These are phyloP conservation scores for Strobilomyces dryophilus DNA, from an alignment of 768 basidiomycete species.

Conservation along the genomic window DNA sequence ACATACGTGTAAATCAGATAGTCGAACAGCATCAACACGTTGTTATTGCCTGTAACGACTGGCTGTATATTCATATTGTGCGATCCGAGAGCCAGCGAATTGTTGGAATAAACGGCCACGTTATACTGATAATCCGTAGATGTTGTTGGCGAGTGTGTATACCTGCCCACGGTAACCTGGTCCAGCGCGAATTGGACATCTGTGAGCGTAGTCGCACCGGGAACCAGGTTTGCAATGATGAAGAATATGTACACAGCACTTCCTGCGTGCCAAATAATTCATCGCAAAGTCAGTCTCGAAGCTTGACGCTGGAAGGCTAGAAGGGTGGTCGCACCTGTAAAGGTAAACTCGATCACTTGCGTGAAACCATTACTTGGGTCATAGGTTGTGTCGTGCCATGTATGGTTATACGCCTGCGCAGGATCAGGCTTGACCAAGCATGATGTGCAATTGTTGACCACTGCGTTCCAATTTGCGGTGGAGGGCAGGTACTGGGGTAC, in stretches of 20 bases:
- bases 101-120: slow-evolving; percentile 12
- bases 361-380: too few relatives aligned
- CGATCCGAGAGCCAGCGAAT: background rate
- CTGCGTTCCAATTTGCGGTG: background rate
- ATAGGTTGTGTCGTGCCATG: slow-evolving; percentile 18
- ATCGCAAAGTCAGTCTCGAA: background rate
- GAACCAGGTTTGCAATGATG: slow-evolving; percentile 9
- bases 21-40: slow-evolving; percentile 13
- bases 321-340: slow-evolving; percentile 4
- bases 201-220: background rate
- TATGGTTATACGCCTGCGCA: slow-evolving; percentile 3
- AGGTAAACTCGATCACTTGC: slow-evolving; percentile 6
- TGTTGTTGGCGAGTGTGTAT: background rate
- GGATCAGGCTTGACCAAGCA: slow-evolving; percentile 1
- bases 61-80: slow-evolving; percentile 12
- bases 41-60: background rate
- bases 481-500: slow-evolving; percentile 9
- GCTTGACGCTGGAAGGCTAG: too few relatives aligned
- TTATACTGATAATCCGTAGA: slow-evolving; percentile 11
- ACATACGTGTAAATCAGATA: slow-evolving; percentile 18
- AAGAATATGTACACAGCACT: slow-evolving; percentile 18
- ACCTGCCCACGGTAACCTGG: background rate
- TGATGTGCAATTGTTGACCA: background rate
- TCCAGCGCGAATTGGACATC: slow-evolving; percentile 11
- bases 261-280: background rate